Evolutionary conservation across 768 basidiomycete genomes (phyloP).

Genomic region (Termitomyces sp.): DNA sequence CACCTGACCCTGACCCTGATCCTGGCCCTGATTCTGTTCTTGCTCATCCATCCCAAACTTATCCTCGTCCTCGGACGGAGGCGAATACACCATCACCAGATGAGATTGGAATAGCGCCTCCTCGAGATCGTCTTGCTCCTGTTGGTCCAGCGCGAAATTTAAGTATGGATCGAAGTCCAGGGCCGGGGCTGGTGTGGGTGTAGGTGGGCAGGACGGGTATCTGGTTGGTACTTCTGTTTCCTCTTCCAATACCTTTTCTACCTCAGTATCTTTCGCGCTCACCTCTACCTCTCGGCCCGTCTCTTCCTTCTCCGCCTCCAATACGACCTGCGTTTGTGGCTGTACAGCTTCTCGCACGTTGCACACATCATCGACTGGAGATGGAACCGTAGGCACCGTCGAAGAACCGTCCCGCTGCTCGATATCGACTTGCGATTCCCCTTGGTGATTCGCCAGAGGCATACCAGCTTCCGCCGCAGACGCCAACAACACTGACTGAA

Average conservation of each 20-base stretch:
- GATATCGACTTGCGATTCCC: not conserved
- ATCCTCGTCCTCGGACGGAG: not conserved
- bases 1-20: not conserved
- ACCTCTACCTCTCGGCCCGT: not conserved
- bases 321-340: not conserved
- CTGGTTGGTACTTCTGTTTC: not conserved
- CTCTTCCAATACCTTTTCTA: not conserved
- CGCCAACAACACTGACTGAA: not conserved
- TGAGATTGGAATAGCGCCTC: not conserved
- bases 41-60: not conserved
- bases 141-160: not conserved
- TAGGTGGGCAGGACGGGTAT: not conserved
- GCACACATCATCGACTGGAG: not conserved
- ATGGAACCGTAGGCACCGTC: not conserved
- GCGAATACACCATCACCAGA: not conserved
- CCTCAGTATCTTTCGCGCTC: not conserved
- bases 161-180: not conserved
- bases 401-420: not conserved
- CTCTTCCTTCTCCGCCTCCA: not conserved
- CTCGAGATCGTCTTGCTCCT: not conserved
- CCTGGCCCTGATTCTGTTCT: not conserved
- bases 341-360: not conserved
- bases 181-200: not conserved
- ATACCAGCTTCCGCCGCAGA: not conserved
- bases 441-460: not conserved